Conservation (phyloP, 106 monocot genomes). For the Agapanthus africanus region DNA sequence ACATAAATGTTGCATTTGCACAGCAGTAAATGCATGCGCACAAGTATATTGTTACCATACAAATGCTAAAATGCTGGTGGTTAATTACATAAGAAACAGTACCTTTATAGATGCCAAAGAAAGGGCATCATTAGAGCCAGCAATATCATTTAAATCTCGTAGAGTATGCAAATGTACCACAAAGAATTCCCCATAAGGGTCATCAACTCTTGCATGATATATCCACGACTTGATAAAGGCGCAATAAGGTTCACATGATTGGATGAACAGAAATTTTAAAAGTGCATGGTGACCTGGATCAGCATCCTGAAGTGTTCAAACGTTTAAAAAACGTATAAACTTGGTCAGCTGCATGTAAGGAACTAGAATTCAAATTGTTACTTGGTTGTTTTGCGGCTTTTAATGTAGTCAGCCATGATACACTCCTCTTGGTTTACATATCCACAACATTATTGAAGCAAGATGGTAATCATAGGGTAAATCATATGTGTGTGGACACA, state of each 20-base stretch:
- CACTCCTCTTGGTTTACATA: neutral
- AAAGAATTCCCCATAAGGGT: slow-evolving; percentile 80
- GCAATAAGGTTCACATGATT: slow-evolving; percentile 79
- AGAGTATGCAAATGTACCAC: slow-evolving; percentile 23
- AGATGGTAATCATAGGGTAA: no score
- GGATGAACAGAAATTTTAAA: slow-evolving; percentile 73
- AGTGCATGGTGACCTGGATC: slow-evolving; percentile 63
- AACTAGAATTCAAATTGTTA: neutral
- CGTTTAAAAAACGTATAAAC: neutral
- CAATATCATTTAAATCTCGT: slow-evolving; percentile 7
- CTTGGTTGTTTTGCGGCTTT: neutral
- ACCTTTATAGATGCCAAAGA: slow-evolving; percentile 51
- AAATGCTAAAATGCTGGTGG: neutral
- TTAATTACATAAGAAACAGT: slow-evolving; percentile 10
- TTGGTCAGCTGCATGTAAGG: neutral
- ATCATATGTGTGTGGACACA: no score
- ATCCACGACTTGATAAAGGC: slow-evolving; percentile 87
- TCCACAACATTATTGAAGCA: neutral
- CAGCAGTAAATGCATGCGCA: neutral
- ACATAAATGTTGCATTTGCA: neutral
- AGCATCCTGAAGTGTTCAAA: slow-evolving; percentile 52
- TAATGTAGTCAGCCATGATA: neutral
- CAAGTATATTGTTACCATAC: neutral
- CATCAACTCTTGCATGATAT: slow-evolving; percentile 63
- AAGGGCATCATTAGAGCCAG: slow-evolving; percentile 11